Evolutionary conservation across 2,329 filamentous ascomycete species (phyloP).

Genomic region (Claviceps spartinae): DNA sequence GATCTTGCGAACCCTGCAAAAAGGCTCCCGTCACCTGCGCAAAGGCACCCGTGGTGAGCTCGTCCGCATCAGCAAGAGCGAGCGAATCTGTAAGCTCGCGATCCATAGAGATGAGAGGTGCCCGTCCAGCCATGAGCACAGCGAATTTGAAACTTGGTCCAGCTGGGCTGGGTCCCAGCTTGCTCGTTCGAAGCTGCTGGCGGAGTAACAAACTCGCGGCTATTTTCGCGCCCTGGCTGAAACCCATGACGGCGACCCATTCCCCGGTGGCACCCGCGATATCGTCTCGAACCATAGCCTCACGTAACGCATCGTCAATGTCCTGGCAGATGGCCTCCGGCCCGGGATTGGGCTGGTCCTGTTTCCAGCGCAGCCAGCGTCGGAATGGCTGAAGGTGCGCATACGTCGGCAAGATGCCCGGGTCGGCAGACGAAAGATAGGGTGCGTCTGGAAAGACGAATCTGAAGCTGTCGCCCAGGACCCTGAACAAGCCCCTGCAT

Average conservation of each 20-base stretch:
- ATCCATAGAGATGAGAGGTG: constrained; percentile 6
- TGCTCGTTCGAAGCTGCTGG: constrained; percentile 37
- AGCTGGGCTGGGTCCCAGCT: background rate
- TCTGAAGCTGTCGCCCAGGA: constrained; percentile 43
- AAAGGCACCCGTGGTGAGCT: background rate
- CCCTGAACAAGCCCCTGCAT: constrained; percentile 33
- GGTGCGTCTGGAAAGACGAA: constrained; percentile 56
- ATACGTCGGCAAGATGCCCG: constrained; percentile 49
- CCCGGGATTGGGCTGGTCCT: background rate
- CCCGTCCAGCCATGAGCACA: constrained; percentile 8
- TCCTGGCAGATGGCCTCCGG: constrained; percentile 21
- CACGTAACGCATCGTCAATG: constrained; percentile 21
- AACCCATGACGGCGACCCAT: constrained; percentile 44
- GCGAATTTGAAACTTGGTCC: constrained; percentile 7
- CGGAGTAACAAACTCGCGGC: constrained; percentile 39
- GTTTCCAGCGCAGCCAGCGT: constrained; percentile 30
- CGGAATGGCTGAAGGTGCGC: constrained; percentile 47
- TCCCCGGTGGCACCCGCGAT: constrained; percentile 26
- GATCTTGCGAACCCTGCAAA: background rate
- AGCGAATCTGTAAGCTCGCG: constrained; percentile 3
- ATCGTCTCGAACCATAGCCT: constrained; percentile 35
- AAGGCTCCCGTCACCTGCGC: background rate
- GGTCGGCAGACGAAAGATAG: constrained; percentile 44
- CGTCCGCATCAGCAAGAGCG: background rate
- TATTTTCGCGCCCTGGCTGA: constrained; percentile 48